Base-by-base conservation (phyloP, 225 moss, liverwort and hornwort genomes). In the Rhytidiadelphus loreus region DNA sequence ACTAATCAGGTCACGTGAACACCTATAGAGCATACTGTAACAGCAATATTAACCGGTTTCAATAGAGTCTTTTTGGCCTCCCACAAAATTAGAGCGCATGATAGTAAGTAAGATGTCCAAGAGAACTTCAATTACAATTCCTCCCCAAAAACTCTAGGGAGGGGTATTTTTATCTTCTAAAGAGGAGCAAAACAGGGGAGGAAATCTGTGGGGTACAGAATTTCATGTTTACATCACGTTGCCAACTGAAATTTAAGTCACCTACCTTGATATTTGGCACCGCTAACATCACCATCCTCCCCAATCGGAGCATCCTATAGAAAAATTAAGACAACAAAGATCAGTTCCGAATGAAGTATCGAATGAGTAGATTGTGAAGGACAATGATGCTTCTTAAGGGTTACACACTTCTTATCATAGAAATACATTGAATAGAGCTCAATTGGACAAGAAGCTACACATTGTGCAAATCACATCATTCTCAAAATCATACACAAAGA, bases 291-390 rank as follows among this genome's bases (percentile, higher is more conserved):
- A 73, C 97, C 97, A 90, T 91, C 95, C 87, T 97, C 97, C 13
- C 94, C 92, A 84, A 97, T 97, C 30, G 97, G 97, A 83, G 97
- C 96, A 88, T 97, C 97, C 97, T 97, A 52, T 2, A 64, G 16
- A 26, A 83, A 68, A 66, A 59, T 70, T 30, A 28, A 43, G 39
- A 60, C 15, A 65, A 62, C 35, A 50, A 72, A 73, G 33, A 66
- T 65, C 35, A 88, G 25, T 59, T 75, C 44, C 5, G 11, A 15
- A 35, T 20, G 12, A 55, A 75, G 30, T 43, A 32, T 66, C 60
- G 16, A 25, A 53, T 41, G 22, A 43, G 20, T 21, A 46, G 74
- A 86, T 50, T 83, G 57, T 46, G 78, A 63, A 13, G 37, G 24
- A 56, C 17, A 55, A 8, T 29, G 29, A 46, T 25, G 58, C 43